Evolutionary conservation across 108 stramenopile species (phyloP), one percentile per base, ranked within the genome.

Genomic region (Nitzschia palea): DNA sequence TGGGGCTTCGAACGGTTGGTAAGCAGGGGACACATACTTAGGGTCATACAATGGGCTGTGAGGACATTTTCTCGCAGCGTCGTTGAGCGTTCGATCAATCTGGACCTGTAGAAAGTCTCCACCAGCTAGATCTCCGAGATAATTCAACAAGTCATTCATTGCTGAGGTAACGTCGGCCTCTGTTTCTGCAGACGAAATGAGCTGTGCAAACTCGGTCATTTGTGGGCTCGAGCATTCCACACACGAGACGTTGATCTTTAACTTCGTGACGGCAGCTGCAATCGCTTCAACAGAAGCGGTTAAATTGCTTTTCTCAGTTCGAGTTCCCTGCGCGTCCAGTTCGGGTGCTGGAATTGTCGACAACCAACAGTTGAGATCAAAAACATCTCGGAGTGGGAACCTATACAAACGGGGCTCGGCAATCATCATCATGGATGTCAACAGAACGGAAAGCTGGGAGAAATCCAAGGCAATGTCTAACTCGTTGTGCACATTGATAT

Each of bases 281-380:
- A 90, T 28, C 23, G 81, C 58, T 52, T 52, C 53, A 18, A 93
- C n/a, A 9, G 72, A 68, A 4, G 84, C 62, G 43, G 71, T 80
- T 4, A 59, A 44, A 40, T 84, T 79, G 27, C 23, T 26, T 8
- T 67, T 59, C 9, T 58, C 73, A 12, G 61, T n/a, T n/a, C 81
- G 59, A 28, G 86, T 60, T 26, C 92, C 92, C 45, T 76, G 74
- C 34, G 51, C 48, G 52, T 89, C 74, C 1, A 90, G 76, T 6
- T 65, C 51, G 2, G 88, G 88, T 9, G 84, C 65, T 10, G 82
- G 79, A 2, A 90, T 71, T 33, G 80, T 90, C 36, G 92, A 76
- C n/a, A 93, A 60, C 89, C 88, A 93, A 50, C 92, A 93, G 55
- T 93, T 62, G 3, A 84, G n/a, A 62, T 93, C 79, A 48, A 79